Evolutionary conservation across 2,329 filamentous ascomycete genomes (phyloP).

Genomic region (Teratosphaeria pseudoeucalypti): DNA sequence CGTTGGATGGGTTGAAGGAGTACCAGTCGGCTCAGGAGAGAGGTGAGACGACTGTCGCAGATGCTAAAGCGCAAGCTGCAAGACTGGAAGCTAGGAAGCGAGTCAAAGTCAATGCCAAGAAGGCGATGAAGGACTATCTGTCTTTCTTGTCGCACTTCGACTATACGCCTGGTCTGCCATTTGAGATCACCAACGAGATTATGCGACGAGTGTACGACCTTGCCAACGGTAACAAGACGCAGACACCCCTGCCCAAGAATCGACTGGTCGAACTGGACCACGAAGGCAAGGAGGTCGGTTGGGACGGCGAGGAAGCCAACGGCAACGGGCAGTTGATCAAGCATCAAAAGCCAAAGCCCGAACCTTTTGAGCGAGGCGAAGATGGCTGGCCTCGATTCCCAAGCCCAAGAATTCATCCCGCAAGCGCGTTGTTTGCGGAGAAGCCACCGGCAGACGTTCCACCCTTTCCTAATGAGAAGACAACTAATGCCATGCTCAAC

Average conservation of each 20-base stretch:
- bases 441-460: slow-evolving; percentile 57
- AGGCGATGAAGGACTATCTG: slow-evolving; percentile 64
- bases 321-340: slow-evolving; percentile 28
- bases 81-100: slow-evolving; percentile 54
- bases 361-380: slow-evolving; percentile 23
- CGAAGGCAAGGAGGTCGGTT: slow-evolving; percentile 11
- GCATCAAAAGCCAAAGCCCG: slow-evolving; percentile 24
- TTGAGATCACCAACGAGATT: slow-evolving; percentile 49
- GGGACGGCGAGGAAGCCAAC: slow-evolving; percentile 10
- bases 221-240: slow-evolving; percentile 34
- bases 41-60: slow-evolving; percentile 31
- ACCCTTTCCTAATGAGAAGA: slow-evolving; percentile 47
- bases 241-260: slow-evolving; percentile 20
- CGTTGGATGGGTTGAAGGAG: slow-evolving; percentile 41
- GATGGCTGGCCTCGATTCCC: slow-evolving; percentile 38
- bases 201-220: slow-evolving; percentile 48
- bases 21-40: slow-evolving; percentile 21
- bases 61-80: slow-evolving; percentile 36
- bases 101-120: slow-evolving; percentile 64
- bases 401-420: slow-evolving; percentile 41
- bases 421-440: slow-evolving; percentile 60
- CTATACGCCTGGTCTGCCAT: slow-evolving; percentile 62
- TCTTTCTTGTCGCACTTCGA: slow-evolving; percentile 64
- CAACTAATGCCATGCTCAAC: slow-evolving; percentile 15
- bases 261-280: slow-evolving; percentile 20